These are phyloP conservation scores for Tricholoma matsutake DNA, from an alignment of 768 basidiomycete genomes.

Conservation along the genomic window DNA sequence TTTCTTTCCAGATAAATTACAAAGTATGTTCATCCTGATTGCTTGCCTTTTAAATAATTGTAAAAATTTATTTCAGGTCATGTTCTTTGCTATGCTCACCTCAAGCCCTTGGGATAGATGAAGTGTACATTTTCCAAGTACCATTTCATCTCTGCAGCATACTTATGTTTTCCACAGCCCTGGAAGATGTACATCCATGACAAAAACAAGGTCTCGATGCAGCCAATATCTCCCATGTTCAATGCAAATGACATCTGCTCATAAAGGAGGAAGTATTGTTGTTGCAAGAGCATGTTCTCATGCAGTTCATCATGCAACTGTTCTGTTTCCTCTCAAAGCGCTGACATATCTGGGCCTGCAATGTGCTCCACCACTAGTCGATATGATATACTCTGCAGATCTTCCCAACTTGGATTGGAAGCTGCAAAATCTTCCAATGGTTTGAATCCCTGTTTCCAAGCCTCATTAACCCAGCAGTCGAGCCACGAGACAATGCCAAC, in stretches of 20 bases:
- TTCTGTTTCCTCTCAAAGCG: too few relatives aligned
- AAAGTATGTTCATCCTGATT: constrained; percentile 27
- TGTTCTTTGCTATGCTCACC: background rate
- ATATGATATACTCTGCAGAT: constrained; percentile 24
- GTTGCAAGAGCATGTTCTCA: too few relatives aligned
- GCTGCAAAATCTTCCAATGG: constrained; percentile 27
- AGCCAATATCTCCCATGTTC: constrained; percentile 15
- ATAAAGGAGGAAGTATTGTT: too few relatives aligned
- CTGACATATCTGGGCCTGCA: constrained; percentile 7
- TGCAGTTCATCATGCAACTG: too few relatives aligned
- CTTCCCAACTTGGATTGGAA: constrained; percentile 26
- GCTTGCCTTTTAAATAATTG: constrained; percentile 12
- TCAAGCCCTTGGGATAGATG: constrained; percentile 7
- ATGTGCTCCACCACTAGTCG: too few relatives aligned
- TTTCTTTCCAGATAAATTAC: constrained; percentile 33
- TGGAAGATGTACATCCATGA: constrained; percentile 14
- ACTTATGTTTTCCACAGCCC: constrained; percentile 11
- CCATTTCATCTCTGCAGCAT: constrained; percentile 9
- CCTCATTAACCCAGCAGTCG: constrained; percentile 28
- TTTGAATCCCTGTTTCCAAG: background rate
- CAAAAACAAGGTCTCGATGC: too few relatives aligned
- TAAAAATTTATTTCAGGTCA: background rate
- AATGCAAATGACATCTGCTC: constrained; percentile 22
- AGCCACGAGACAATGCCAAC: constrained; percentile 22
- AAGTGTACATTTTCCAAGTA: constrained; percentile 12